These are phyloP conservation scores for Rhizopus stolonifer DNA, from an alignment of 371 early-diverging fungal genomes.

Conservation along the genomic window DNA sequence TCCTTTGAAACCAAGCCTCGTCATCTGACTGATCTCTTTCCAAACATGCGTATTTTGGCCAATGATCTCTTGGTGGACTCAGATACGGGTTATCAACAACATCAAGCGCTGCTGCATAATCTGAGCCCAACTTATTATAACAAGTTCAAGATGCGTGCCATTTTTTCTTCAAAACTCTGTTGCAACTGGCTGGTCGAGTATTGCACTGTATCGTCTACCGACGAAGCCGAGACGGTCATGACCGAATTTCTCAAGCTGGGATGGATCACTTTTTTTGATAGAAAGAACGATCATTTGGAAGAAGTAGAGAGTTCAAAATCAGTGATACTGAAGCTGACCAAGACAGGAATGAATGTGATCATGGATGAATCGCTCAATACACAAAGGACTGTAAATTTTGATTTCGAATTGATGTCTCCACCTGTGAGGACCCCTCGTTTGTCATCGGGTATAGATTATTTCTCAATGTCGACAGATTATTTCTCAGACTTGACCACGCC, in stretches of 20 bases:
- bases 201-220: conserved; percentile 50
- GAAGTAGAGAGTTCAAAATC: conserved; percentile 19
- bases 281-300: conserved; percentile 21
- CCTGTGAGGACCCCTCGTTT: too few species aligned
- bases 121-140: conserved; percentile 11
- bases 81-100: conserved; percentile 24
- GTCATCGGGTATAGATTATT: not conserved
- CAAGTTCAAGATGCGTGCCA: conserved; percentile 24
- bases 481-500: not conserved
- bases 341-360: conserved; percentile 17
- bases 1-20: too few species aligned
- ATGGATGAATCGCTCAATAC: conserved; percentile 14
- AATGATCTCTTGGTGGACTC: conserved; percentile 12
- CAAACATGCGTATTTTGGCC: conserved; percentile 3
- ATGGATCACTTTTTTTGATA: conserved; percentile 45
- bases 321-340: conserved; percentile 11
- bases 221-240: conserved; percentile 54
- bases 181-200: conserved; percentile 55
- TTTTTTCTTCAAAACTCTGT: conserved; percentile 19
- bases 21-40: conserved; percentile 8
- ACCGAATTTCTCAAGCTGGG: conserved; percentile 45
- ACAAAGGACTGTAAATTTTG: not conserved
- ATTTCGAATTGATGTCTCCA: too few species aligned
- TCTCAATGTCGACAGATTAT: not conserved
- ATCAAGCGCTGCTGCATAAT: conserved; percentile 24